Evolutionary conservation across 2,329 filamentous ascomycete genomes (phyloP).

Genomic region (Dothiorella sarmentorum): DNA sequence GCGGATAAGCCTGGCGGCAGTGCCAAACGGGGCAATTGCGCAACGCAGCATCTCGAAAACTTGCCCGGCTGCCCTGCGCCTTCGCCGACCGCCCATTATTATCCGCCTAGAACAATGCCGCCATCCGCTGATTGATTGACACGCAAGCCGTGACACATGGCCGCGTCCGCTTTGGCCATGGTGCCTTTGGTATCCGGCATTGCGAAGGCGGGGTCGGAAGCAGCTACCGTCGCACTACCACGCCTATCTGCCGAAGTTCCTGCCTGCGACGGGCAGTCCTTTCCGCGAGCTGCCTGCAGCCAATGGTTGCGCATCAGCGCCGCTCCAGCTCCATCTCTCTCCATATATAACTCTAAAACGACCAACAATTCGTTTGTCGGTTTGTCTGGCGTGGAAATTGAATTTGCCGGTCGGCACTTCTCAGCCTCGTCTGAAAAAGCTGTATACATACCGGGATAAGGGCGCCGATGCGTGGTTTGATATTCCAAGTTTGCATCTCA

Average conservation of each 20-base stretch:
- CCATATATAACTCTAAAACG: background rate
- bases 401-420: slow-evolving; percentile 1
- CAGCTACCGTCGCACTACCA: background rate
- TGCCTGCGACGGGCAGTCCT: background rate
- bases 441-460: too few relatives aligned
- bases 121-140: background rate
- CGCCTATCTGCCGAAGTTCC: background rate
- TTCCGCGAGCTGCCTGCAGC: background rate
- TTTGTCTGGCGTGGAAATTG: background rate
- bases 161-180: slow-evolving; percentile 1
- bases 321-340: background rate
- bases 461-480: too few relatives aligned
- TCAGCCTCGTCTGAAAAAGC: too few relatives aligned
- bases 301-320: background rate
- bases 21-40: background rate
- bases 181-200: slow-evolving; percentile 1
- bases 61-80: background rate
- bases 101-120: background rate
- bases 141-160: background rate
- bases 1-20: background rate
- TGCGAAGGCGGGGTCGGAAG: slow-evolving; percentile 3
- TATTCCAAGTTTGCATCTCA: background rate
- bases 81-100: slow-evolving; percentile 11
- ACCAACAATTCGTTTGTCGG: background rate
- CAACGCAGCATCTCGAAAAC: background rate